A percentile compares a stretch with the other conserved stretches of the same genome.
phyloP scores from a whole-genome alignment of 805 yeast genomes.

The Saccharomycopsis guyanensis region DNA sequence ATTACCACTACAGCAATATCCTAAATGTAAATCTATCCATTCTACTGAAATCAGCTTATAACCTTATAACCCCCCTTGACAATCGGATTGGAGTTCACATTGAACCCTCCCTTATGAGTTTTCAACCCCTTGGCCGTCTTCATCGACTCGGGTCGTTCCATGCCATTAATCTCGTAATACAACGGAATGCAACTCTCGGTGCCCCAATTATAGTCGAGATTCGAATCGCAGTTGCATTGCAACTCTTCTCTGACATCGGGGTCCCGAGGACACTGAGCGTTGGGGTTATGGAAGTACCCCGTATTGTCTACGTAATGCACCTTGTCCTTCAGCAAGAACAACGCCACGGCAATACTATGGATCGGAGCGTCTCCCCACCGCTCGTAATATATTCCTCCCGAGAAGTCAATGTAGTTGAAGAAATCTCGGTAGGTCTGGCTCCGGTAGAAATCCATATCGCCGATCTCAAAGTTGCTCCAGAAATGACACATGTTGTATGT shows the following conservation, averaged over 20 bases:
- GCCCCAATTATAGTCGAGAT: conserved; percentile 44
- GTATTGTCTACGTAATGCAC: conserved; percentile 38
- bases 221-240: conserved; percentile 44
- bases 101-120: conserved; percentile 11
- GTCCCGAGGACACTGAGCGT: conserved; percentile 53
- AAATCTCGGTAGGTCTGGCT: conserved; percentile 37
- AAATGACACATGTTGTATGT: conserved; percentile 51
- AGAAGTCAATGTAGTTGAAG: conserved; percentile 38
- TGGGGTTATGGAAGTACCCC: conserved; percentile 50
- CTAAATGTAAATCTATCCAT: no score
- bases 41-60: no score
- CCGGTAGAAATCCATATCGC: conserved; percentile 42
- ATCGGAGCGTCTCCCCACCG: conserved; percentile 58
- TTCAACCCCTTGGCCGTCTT: conserved; percentile 20
- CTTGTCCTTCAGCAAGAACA: conserved; percentile 27
- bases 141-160: conserved; percentile 27
- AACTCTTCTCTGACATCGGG: conserved; percentile 36
- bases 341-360: conserved; percentile 38
- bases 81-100: conserved; percentile 18
- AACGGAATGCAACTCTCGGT: conserved; percentile 42
- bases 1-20: no score
- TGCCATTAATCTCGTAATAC: conserved; percentile 31
- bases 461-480: conserved; percentile 60
- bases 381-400: conserved; percentile 51
- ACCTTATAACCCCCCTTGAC: conserved; percentile 13